Percentiles rank a stretch among this genome's conserved stretches.
Evolutionary conservation across 2,329 filamentous ascomycete species (phyloP).

Genomic region (Cadophora luteo-olivacea): DNA sequence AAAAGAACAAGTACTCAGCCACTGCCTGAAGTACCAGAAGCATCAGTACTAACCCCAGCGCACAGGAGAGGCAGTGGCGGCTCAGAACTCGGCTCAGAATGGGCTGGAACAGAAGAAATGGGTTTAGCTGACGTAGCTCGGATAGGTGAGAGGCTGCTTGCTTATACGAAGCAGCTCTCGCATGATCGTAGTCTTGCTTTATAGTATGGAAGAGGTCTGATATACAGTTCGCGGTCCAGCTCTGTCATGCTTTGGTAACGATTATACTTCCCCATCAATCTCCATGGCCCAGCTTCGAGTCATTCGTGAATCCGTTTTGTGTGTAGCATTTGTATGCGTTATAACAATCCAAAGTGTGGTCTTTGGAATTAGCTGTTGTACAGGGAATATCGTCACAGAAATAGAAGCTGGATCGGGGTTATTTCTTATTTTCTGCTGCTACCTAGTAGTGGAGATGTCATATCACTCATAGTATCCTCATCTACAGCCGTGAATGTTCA

Average conservation of each 20-base stretch:
- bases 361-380: not conserved
- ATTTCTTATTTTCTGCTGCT: constrained; percentile 2
- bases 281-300: too few relatives aligned
- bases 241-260: not conserved
- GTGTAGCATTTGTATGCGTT: not conserved
- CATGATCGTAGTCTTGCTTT: not conserved
- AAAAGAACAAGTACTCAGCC: constrained; percentile 6
- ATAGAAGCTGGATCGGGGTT: not conserved
- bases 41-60: not conserved
- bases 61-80: not conserved
- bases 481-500: constrained; percentile 32
- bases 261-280: not conserved
- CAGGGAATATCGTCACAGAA: not conserved
- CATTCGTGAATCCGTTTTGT: not conserved
- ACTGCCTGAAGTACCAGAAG: constrained; percentile 9
- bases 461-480: constrained; percentile 14
- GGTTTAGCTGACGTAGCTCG: not conserved
- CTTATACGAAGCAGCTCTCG: not conserved
- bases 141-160: not conserved
- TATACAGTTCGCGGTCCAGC: not conserved
- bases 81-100: not conserved
- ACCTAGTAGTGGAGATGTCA: constrained; percentile 15
- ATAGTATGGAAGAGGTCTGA: not conserved
- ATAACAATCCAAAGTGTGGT: not conserved
- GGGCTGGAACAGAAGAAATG: not conserved